Conservation (phyloP, 192 early-diverging fungal species). For the Backusella luteola region DNA sequence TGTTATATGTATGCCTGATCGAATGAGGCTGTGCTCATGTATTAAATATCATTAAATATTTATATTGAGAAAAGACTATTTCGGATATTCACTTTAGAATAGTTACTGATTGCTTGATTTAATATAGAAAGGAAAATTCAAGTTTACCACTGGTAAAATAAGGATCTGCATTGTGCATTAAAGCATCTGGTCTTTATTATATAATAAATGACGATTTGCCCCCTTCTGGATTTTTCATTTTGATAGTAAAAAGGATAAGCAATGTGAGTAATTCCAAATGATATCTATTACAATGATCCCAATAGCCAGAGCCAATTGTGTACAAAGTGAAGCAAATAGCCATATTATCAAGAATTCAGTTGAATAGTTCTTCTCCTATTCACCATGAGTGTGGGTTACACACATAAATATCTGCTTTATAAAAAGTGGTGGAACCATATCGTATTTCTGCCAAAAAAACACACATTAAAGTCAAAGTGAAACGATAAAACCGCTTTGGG, state of each 20-base stretch:
- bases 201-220: not conserved
- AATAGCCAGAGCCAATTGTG: not conserved
- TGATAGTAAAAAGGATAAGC: not conserved
- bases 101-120: not conserved
- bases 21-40: not conserved
- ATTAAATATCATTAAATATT: not conserved
- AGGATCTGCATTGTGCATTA: constrained; percentile 2
- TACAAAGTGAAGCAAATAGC: not conserved
- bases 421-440: not conserved
- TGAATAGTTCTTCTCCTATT: not conserved
- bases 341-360: not conserved
- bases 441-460: not conserved
- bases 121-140: not conserved
- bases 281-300: not conserved
- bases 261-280: not conserved
- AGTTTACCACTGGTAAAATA: not conserved
- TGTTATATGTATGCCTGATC: not conserved
- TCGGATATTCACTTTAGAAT: not conserved
- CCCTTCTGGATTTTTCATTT: not conserved
- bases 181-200: constrained; percentile 4
- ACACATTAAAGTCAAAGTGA: not conserved
- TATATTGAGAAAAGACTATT: not conserved
- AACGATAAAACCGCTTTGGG: not conserved
- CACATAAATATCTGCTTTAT: not conserved
- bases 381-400: not conserved